Evolutionary conservation across 1,284 basidiomycete genomes (phyloP), one percentile per base, ranked within the genome.

Genomic region (Moesziomyces antarcticus): DNA sequence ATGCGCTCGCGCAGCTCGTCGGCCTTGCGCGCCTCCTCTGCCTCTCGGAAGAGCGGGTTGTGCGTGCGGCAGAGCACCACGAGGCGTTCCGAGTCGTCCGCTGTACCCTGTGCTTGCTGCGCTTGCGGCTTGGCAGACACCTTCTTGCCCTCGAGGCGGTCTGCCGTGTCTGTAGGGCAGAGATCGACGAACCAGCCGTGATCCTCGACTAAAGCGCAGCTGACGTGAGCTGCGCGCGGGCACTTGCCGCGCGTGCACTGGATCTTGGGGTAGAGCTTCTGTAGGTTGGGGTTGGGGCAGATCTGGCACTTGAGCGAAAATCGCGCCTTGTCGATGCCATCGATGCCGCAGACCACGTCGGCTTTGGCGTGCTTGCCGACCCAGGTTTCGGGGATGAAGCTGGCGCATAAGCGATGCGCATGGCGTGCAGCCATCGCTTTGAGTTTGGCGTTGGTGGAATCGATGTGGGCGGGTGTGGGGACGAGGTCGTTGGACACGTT

Each of bases 211-310:
- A 81, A 59, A 0, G 96, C 96, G 84, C 96, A 99, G 2, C 91
- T 92, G 27, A 97, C 91, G 82, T 99, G 96, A 85, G 93, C 97
- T 0, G 96, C 93, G 77, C 92, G 93, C 1, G 92, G 88, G 81
- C 96, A 97, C 85, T 93, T 94, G 62, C 93, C 93, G 83, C 93
- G 93, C 11, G 93, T 93, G 83, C 94, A 97, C 80, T 97, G 94
- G 30, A 97, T 90, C 59, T 94, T 94, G 5, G 93, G 93, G 6
- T 96, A 96, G 67, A 93, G 91, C 9, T 86, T 87, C 72, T 91
- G 92, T 18, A 88, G 85, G 37, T 87, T 87, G 25, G 86, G 87
- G 80, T 90, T 92, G 27, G 88, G 87, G 83, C 95, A 98, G 6
- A 90, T 88, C 13, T 89, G 88, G 83, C 95, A 97, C 90, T 94